Evolutionary conservation across 2,329 filamentous ascomycete species (phyloP), one percentile per base, ranked within the genome.

Genomic region (Xylaria sp.): DNA sequence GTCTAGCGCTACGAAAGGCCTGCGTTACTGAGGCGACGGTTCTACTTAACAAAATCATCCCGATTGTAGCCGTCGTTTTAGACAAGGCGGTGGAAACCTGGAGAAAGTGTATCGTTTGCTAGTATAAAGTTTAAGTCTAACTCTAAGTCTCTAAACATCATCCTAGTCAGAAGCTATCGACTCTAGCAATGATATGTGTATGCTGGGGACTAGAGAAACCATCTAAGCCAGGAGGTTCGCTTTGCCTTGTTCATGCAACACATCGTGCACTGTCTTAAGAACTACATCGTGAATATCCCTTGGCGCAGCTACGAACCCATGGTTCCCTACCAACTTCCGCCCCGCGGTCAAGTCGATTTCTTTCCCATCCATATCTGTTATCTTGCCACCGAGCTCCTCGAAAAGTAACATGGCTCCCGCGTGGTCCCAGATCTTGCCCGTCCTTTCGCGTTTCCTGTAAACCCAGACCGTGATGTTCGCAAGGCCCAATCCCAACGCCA

Each of bases 341-440:
- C 86, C 87, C 0, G 78, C 82, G 1, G 78, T 75, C 69, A 87
- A 73, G 68, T 87, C 83, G n/a, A 89, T 84, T 1, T 79, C 78
- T 66, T 79, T 81, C 0, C 87, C 87, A 55, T 84, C 79, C 0
- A 88, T 81, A 69, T 89, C 87, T 0, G 86, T 88, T 60, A 89
- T 81, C 65, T 79, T 81, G 1, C 87, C 87, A 0, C 87, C 87
- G 1, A 84, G 80, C 74, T 89, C 87, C 68, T 87, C 83, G 51
- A 87, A 89, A 8, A 89, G 74, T 37, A 89, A 74, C 85, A 88
- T 88, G 0, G 86, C 87, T 1, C 87, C 87, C 0, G 87, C 86
- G 65, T 89, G 87, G 69, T 89, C 87, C 87, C 87, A 89, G 0
- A 86, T 80, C 78, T 89, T 89, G 10, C 82, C 87, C 12, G 80